Conservation (phyloP, 345 rosid species). For the Jatropha curcas region DNA sequence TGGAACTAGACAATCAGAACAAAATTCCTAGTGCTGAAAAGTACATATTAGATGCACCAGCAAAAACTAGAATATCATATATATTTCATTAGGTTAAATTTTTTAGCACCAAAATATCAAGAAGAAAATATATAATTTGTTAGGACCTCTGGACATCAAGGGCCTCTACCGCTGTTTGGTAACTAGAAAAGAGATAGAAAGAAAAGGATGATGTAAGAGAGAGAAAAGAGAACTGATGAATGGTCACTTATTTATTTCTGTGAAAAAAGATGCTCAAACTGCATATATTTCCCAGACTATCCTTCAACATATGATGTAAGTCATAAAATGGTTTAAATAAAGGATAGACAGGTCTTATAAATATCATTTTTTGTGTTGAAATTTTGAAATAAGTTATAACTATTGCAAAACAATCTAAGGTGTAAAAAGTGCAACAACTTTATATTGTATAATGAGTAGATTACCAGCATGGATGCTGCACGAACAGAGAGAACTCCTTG, state of each 20-base stretch:
- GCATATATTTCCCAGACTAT: not conserved
- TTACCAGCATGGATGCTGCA: conserved; percentile 98
- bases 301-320: not conserved
- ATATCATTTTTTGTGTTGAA: not conserved
- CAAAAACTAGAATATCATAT: not conserved
- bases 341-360: not conserved
- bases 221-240: no score
- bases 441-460: conserved; percentile 1
- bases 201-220: no score
- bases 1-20: conserved; percentile 17
- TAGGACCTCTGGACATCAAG: no score
- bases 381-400: not conserved
- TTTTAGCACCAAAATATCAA: not conserved
- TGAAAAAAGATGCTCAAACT: not conserved
- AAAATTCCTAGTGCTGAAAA: not conserved
- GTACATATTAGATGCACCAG: not conserved
- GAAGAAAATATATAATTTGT: not conserved
- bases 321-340: not conserved
- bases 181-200: not conserved
- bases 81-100: not conserved
- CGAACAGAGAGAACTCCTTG: conserved; percentile 80
- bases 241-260: not conserved
- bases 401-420: not conserved
- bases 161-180: no score
- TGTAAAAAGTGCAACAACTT: not conserved